Evolutionary conservation across 73 alveolate genomes (phyloP).

Genomic region (Paramecium caudatum): DNA sequence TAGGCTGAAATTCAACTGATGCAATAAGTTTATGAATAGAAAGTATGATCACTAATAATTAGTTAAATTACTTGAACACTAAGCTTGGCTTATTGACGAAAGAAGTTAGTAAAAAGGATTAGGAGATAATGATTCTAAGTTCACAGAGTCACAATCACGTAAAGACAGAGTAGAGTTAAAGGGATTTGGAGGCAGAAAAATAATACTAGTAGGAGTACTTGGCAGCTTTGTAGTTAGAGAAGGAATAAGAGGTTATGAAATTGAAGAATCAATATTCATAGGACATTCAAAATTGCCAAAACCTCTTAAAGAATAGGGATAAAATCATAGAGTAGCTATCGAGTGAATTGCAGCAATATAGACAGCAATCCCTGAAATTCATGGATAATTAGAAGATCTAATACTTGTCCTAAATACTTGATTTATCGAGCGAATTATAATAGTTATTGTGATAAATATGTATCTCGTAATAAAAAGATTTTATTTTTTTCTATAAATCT

Average conservation of each 20-base stretch:
- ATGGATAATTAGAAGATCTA: constrained; percentile 18
- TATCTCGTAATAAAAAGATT: constrained; percentile 40
- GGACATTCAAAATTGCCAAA: neutral
- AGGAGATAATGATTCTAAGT: neutral
- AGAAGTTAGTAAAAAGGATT: neutral
- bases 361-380: neutral
- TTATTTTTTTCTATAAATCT: constrained; percentile 41
- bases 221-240: neutral
- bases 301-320: neutral
- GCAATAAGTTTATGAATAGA: constrained; percentile 47
- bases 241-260: neutral
- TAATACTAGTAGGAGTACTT: neutral
- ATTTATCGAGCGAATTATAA: constrained; percentile 44
- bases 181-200: constrained; percentile 1
- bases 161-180: neutral
- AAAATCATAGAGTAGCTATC: neutral
- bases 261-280: neutral
- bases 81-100: constrained; percentile 7
- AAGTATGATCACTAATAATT: neutral
- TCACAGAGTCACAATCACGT: neutral
- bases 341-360: neutral
- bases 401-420: constrained; percentile 20
- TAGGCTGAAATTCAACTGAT: constrained; percentile 23
- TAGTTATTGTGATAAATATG: constrained; percentile 47
- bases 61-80: constrained; percentile 10